Evolutionary conservation across 495 filamentous ascomycete genomes (phyloP).

Genomic region (Sphaerosporella brunnea): DNA sequence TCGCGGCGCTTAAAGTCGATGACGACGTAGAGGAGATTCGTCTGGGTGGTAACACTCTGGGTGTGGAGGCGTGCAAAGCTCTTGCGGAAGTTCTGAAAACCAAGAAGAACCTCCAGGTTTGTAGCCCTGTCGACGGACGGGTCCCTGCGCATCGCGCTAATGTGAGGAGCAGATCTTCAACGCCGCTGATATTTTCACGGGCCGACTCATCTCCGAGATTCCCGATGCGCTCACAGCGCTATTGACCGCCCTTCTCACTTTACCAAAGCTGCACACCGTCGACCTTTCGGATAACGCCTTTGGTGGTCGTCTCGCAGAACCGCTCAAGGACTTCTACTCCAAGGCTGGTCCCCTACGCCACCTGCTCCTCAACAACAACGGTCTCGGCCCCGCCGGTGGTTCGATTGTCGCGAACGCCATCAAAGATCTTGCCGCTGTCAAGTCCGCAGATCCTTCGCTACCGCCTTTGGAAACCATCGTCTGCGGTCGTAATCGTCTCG

Average conservation of each 20-base stretch:
- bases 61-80: conserved; percentile 66
- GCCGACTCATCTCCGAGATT: conserved; percentile 82
- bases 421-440: conserved; percentile 52
- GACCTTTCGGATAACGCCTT: conserved; percentile 97
- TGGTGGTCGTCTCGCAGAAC: conserved; percentile 73
- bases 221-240: conserved; percentile 72
- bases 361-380: conserved; percentile 93
- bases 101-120: conserved; percentile 59
- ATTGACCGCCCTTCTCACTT: conserved; percentile 65
- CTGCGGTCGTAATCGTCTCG: conserved; percentile 85
- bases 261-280: conserved; percentile 69
- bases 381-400: conserved; percentile 81
- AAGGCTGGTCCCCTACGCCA: conserved; percentile 73
- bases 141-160: conserved; percentile 3
- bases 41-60: conserved; percentile 77
- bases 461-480: conserved; percentile 80
- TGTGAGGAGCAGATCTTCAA: conserved; percentile 51
- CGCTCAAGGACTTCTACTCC: conserved; percentile 69
- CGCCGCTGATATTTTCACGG: conserved; percentile 92
- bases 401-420: conserved; percentile 66
- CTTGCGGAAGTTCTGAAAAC: conserved; percentile 61
- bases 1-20: conserved; percentile 50
- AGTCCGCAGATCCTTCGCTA: conserved; percentile 56
- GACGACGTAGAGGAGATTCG: conserved; percentile 65
- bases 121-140: conserved; percentile 5